phyloP scores from a whole-genome alignment of 2,329 filamentous ascomycete species.

The Blastomyces percursus region DNA sequence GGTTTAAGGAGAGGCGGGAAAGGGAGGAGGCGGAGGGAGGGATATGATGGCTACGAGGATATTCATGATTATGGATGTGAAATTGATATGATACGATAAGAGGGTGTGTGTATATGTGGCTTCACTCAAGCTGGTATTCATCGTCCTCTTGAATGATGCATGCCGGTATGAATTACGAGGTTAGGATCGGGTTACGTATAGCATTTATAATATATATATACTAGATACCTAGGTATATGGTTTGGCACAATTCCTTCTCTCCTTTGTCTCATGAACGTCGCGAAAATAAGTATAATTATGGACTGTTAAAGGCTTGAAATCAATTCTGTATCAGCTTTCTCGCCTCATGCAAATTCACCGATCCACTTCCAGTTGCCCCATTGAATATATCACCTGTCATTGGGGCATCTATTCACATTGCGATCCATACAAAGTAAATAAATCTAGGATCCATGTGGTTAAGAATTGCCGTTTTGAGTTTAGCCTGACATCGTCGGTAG shows the following conservation, averaged over 20 bases:
- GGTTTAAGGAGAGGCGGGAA: slow-evolving; percentile 1
- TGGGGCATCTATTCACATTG: too few relatives aligned
- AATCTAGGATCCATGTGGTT: not conserved
- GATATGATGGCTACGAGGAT: not conserved
- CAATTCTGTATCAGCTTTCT: not conserved
- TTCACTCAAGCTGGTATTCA: not conserved
- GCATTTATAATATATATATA: not conserved
- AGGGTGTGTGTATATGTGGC: not conserved
- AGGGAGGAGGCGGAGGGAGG: slow-evolving; percentile 1
- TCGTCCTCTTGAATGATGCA: not conserved
- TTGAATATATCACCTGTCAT: too few relatives aligned
- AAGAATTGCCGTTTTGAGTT: not conserved
- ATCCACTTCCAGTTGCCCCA: too few relatives aligned
- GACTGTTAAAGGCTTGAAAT: not conserved
- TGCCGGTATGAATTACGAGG: not conserved
- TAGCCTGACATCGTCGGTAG: not conserved
- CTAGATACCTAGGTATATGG: too few relatives aligned
- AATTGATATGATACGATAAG: not conserved
- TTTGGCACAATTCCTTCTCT: too few relatives aligned
- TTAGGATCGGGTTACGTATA: not conserved
- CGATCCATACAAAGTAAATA: too few relatives aligned
- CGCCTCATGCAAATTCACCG: not conserved
- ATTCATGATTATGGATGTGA: not conserved
- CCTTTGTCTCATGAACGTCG: too few relatives aligned
- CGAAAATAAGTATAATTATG: too few relatives aligned